Evolutionary conservation across 768 basidiomycete species (phyloP).

Genomic region (Termitomyces sp.): DNA sequence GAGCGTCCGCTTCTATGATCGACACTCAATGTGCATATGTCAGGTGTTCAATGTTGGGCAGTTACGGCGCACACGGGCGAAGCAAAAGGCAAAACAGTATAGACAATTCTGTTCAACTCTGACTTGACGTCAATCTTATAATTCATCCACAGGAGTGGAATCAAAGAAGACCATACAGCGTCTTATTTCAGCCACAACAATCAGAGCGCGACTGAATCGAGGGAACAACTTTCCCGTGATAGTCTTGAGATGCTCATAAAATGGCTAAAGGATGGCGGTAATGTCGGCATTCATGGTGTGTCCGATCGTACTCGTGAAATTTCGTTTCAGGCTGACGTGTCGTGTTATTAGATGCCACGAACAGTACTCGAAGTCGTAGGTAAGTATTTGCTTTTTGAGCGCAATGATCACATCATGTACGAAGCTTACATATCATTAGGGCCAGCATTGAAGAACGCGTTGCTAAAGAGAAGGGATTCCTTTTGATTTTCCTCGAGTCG

Average conservation of each 20-base stretch:
- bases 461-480: constrained; percentile 78
- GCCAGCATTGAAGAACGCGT: constrained; percentile 82
- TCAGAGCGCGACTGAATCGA: constrained; percentile 61
- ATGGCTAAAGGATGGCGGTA: constrained; percentile 93
- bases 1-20: background rate
- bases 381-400: constrained; percentile 19
- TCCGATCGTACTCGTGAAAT: background rate
- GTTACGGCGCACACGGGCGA: constrained; percentile 80
- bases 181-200: constrained; percentile 89
- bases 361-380: constrained; percentile 79
- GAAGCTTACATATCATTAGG: constrained; percentile 30
- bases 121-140: background rate
- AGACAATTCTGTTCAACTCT: constrained; percentile 11
- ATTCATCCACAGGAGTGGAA: constrained; percentile 51
- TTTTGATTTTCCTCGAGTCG: constrained; percentile 91
- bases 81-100: constrained; percentile 70
- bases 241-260: constrained; percentile 91
- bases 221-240: constrained; percentile 84
- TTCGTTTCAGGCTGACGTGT: background rate
- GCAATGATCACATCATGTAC: background rate
- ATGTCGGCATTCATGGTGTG: constrained; percentile 95
- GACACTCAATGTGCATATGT: background rate
- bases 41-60: constrained; percentile 99
- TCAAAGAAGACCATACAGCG: constrained; percentile 88
- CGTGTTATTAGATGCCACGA: constrained; percentile 91